phyloP scores from a whole-genome alignment of 768 basidiomycete genomes.

The Tulasnella sp. region DNA sequence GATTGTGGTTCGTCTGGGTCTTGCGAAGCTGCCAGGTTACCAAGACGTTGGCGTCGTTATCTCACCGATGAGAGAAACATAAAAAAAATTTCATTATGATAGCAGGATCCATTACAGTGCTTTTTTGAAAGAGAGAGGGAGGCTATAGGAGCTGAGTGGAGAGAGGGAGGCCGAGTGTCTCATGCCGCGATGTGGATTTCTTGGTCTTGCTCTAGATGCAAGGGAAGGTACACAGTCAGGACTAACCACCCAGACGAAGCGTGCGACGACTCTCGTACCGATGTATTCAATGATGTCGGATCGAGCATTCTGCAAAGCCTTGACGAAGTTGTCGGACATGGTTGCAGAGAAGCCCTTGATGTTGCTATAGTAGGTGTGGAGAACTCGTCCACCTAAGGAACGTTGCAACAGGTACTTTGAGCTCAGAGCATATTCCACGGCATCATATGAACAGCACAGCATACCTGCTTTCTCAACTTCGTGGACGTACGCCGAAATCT shows the following conservation, averaged over 20 bases:
- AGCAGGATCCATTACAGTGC: not conserved
- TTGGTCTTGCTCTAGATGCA: not conserved
- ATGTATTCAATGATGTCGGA: not conserved
- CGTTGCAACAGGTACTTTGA: not conserved
- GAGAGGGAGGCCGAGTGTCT: not conserved
- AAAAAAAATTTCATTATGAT: not conserved
- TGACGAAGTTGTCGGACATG: conserved; percentile 7
- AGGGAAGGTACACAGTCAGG: too few species aligned
- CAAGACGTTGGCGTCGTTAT: too few species aligned
- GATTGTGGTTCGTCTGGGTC: too few species aligned
- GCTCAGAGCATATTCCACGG: not conserved
- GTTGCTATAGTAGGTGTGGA: conserved; percentile 1
- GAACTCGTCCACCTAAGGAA: not conserved
- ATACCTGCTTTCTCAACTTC: conserved; percentile 8
- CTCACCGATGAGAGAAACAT: too few species aligned
- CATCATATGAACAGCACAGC: not conserved
- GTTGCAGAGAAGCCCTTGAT: conserved; percentile 17
- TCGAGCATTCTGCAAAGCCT: not conserved
- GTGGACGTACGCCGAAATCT: not conserved
- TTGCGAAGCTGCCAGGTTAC: too few species aligned
- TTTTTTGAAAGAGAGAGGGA: not conserved
- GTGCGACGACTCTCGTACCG: not conserved
- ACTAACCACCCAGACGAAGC: not conserved
- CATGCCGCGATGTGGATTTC: not conserved
- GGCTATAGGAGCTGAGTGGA: not conserved